Evolutionary conservation across 1,139 yeast species (phyloP), one percentile per base, ranked within the genome.

Genomic region (Hyphopichia burtonii): DNA sequence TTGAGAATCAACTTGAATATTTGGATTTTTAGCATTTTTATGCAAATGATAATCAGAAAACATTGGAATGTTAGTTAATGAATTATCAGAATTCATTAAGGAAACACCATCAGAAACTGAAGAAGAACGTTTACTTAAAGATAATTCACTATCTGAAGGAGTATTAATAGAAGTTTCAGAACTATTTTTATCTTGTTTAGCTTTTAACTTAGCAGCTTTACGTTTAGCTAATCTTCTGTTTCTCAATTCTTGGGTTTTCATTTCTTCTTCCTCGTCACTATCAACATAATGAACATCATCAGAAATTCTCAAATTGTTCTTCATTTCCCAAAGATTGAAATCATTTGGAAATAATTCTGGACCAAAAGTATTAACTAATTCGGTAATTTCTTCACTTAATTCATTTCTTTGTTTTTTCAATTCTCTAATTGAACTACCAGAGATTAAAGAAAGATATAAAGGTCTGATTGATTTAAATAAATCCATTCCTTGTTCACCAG

Each of bases 401-500:
- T 70, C 68, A 28, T 57, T 53, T 45, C 78, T 60, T 48, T 63
- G 57, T 42, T 65, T 63, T 48, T 77, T 78, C 45, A 75, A 65
- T 42, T 77, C 83, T 39, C 66, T 61, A 36, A 82, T 71, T 31
- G 84, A 81, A 45, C 87, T 82, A 14, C 82, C 79, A 38, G 81
- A 75, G 5, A 77, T 76, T 33, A 91, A 65, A 2, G 96, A 85
- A 35, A 90, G 66, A 58, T 89, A 85, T 39, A 91, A 67, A 1
- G 98, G 97, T 49, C 90, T 75, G 47, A 91, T 67, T 5, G 95
- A 83, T 58, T 90, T 89, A 62, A 86, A 79, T 40, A 88, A 72
- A 59, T 93, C 98, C 79, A 88, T 74, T 17, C 99, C 98, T 50
- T 85, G 87, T 58, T 93, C 99, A 40, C 99, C 98, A 42, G 90